Percentiles rank a stretch among this genome's conserved stretches.
phyloP scores from a whole-genome alignment of 2,329 filamentous ascomycete species.

The Boeremia exigua region DNA sequence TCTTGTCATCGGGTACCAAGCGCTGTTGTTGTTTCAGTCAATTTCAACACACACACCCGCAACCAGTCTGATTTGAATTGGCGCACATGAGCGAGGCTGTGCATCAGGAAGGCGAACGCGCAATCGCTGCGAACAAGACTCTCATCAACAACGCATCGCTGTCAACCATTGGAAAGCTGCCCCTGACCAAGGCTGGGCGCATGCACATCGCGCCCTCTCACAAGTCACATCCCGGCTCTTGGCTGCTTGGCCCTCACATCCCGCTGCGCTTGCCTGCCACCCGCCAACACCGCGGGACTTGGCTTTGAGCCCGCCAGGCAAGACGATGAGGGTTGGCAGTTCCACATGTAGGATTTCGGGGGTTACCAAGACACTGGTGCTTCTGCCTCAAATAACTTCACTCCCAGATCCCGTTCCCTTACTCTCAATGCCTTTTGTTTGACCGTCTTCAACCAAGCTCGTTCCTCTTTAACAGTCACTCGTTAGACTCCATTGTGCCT shows the following conservation, averaged over 20 bases:
- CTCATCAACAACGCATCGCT: conserved; percentile 17
- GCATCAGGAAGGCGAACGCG: conserved; percentile 27
- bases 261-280: conserved; percentile 33
- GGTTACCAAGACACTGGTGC: conserved; percentile 35
- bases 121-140: conserved; percentile 30
- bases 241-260: conserved; percentile 35
- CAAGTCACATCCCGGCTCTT: conserved; percentile 30
- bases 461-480: conserved; percentile 45
- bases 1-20: conserved; percentile 16
- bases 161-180: conserved; percentile 26
- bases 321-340: conserved; percentile 45
- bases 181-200: conserved; percentile 47
- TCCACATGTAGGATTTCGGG: conserved; percentile 39
- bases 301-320: conserved; percentile 40
- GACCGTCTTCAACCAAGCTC: conserved; percentile 25
- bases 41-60: not conserved
- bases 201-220: conserved; percentile 28
- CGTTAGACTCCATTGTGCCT: conserved; percentile 39
- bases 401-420: conserved; percentile 24
- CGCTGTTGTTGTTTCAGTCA: conserved; percentile 12
- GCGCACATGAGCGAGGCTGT: conserved; percentile 34
- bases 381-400: conserved; percentile 42
- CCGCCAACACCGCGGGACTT: conserved; percentile 41
- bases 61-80: not conserved
- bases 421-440: conserved; percentile 36